Evolutionary conservation across 345 rosid species (phyloP).

Genomic region (Gossypium sturtianum): DNA sequence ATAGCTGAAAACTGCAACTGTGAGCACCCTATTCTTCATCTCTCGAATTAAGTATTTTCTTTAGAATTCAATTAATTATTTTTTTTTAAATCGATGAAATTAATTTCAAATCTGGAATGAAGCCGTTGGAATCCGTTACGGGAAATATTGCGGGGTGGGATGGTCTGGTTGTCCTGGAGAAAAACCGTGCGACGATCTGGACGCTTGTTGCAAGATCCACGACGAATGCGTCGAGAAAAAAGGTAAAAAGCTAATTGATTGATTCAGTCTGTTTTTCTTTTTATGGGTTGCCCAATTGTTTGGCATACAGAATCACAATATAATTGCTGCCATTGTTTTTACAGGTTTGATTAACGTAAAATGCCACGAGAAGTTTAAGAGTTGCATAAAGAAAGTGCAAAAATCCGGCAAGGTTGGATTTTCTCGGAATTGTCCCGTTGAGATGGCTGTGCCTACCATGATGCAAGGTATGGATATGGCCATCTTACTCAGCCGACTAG

Average conservation of each 20-base stretch:
- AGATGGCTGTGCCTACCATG: slow-evolving; percentile 69
- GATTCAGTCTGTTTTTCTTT: too few relatives aligned
- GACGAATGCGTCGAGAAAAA: slow-evolving; percentile 70
- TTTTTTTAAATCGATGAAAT: neutral
- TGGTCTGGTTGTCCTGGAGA: slow-evolving; percentile 88
- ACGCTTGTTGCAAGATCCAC: slow-evolving; percentile 82
- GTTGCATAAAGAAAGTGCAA: slow-evolving; percentile 57
- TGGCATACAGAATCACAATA: neutral
- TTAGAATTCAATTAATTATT: neutral
- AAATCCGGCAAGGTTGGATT: slow-evolving; percentile 58
- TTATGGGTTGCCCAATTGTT: neutral
- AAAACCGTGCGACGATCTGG: slow-evolving; percentile 80
- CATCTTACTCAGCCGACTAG: slow-evolving; percentile 39
- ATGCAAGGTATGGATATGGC: slow-evolving; percentile 79
- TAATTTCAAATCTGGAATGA: slow-evolving; percentile 5
- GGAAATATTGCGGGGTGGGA: slow-evolving; percentile 92
- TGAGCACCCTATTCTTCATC: slow-evolving; percentile 21
- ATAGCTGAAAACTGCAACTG: slow-evolving; percentile 57
- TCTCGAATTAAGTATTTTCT: neutral
- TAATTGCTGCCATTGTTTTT: neutral
- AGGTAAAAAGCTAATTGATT: slow-evolving; percentile 32
- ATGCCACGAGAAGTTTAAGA: slow-evolving; percentile 75
- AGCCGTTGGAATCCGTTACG: slow-evolving; percentile 77
- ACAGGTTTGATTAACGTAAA: slow-evolving; percentile 49
- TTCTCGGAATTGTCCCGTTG: slow-evolving; percentile 61